Base-by-base conservation (phyloP, 305 asterid species). In the Salvia sclarea region DNA sequence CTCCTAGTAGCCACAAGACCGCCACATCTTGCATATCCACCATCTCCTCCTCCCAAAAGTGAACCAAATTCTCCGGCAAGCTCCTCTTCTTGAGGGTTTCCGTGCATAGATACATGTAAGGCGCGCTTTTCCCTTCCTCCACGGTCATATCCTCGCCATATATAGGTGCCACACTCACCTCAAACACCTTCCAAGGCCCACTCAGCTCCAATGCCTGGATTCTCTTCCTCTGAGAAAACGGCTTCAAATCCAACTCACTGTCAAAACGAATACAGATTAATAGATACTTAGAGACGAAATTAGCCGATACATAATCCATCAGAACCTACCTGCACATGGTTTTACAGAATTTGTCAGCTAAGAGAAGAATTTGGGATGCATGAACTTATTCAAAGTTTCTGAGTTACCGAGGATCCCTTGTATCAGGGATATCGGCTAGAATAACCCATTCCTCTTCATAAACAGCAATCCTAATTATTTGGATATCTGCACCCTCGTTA, bases 131-230 rank as follows among this genome's bases (percentile, higher is more conserved):
- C 33, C 66, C 73, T 72, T 85, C 94, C 57, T 79, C 91, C 0
- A 71, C 61, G 30, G 65, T 33, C 17, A 48, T 68, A 21, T 85
- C 92, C 64, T 89, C 95, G 8, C 82, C 79, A 4, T 88, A 88
- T 68, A 91, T 75, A 1, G 98, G 99, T 20, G 89, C 86, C 33
- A 95, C 95, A 13, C 96, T 94, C 70, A 89, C 76, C 85, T 94
- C 99, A 75, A 94, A 91, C 49, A 91, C 99, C 79, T 94, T 94
- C 97, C 98, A 94, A 8, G 95, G 88, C 30, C 99, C 99, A 10
- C 87, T 75, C 71, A 95, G 83, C 57, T 91, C 95, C 16, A 84
- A 83, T 59, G 98, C 97, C 61, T 91, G 96, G 70, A 88, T 88
- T 80, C 98, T 81, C 77, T 83, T 83, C 83, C 98, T 86, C 77